These are phyloP conservation scores for Colletotrichum agaves DNA, from an alignment of 2,329 filamentous ascomycete species.

Conservation along the genomic window DNA sequence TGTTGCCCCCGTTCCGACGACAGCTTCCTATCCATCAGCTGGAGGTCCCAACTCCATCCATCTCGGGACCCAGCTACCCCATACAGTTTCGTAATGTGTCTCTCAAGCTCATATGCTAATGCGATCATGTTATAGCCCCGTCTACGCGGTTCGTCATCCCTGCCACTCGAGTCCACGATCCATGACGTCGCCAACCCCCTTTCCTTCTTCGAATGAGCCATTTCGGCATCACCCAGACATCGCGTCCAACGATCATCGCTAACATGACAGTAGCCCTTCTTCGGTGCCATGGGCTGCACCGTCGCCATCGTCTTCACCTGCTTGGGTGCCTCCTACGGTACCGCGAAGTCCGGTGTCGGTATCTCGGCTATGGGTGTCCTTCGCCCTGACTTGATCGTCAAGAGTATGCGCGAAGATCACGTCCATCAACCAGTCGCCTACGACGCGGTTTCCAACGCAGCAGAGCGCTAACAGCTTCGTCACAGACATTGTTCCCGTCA, in stretches of 20 bases:
- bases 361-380: constrained; percentile 99
- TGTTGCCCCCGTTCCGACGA: constrained; percentile 45
- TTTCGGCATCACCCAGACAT: constrained; percentile 20
- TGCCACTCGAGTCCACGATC: constrained; percentile 36
- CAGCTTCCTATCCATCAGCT: constrained; percentile 44
- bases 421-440: background rate
- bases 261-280: constrained; percentile 76
- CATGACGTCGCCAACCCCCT: constrained; percentile 38
- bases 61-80: constrained; percentile 3
- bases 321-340: constrained; percentile 97
- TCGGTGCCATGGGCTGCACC: constrained; percentile 98
- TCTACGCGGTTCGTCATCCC: constrained; percentile 91
- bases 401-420: constrained; percentile 79
- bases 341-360: constrained; percentile 98
- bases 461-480: constrained; percentile 36
- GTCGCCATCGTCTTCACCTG: constrained; percentile 96
- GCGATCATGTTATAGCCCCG: constrained; percentile 72
- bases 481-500: constrained; percentile 96
- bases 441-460: background rate
- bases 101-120: constrained; percentile 40
- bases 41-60: constrained; percentile 45
- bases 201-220: constrained; percentile 32
- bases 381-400: constrained; percentile 97
- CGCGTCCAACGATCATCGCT: constrained; percentile 43
- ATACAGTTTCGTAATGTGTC: constrained; percentile 8